Evolutionary conservation across 2,329 filamentous ascomycete genomes (phyloP).

Genomic region (Alternaria longipes): DNA sequence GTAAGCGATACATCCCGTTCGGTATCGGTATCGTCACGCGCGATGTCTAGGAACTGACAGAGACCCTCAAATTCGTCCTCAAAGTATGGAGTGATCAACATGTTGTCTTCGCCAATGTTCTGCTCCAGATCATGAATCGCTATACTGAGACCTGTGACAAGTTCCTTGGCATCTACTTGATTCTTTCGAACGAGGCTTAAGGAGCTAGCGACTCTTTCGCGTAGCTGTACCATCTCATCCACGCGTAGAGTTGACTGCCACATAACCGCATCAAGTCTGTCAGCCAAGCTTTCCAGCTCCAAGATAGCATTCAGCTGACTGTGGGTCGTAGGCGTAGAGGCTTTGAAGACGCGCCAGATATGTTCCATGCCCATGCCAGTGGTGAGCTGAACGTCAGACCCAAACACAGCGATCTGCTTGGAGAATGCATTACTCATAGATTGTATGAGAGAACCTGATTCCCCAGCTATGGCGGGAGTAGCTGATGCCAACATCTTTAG

Average conservation of each 20-base stretch:
- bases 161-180: conserved; percentile 40
- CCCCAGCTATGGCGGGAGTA: conserved; percentile 13
- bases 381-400: conserved; percentile 73
- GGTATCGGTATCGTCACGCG: conserved; percentile 21
- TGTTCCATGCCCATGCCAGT: conserved; percentile 82
- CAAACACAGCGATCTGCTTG: conserved; percentile 60
- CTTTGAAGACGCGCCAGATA: conserved; percentile 78
- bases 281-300: conserved; percentile 56
- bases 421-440: conserved; percentile 36
- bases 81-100: conserved; percentile 44
- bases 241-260: conserved; percentile 47
- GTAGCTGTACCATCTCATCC: conserved; percentile 48
- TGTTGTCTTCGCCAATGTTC: conserved; percentile 39
- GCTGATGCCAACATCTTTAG: conserved; percentile 50
- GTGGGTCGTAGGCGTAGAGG: conserved; percentile 59
- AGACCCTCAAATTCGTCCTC: conserved; percentile 50
- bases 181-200: conserved; percentile 43
- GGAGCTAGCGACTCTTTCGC: conserved; percentile 46
- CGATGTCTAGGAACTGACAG: conserved; percentile 49
- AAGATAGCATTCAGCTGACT: conserved; percentile 52
- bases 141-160: conserved; percentile 38
- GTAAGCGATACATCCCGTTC: conserved; percentile 19
- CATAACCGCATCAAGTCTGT: conserved; percentile 55
- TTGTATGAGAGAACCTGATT: conserved; percentile 30
- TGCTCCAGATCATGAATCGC: conserved; percentile 46